A percentile compares a stretch with the other conserved stretches of the same genome.
phyloP scores from a whole-genome alignment of 768 basidiomycete genomes.

The Kwoniella pini region DNA sequence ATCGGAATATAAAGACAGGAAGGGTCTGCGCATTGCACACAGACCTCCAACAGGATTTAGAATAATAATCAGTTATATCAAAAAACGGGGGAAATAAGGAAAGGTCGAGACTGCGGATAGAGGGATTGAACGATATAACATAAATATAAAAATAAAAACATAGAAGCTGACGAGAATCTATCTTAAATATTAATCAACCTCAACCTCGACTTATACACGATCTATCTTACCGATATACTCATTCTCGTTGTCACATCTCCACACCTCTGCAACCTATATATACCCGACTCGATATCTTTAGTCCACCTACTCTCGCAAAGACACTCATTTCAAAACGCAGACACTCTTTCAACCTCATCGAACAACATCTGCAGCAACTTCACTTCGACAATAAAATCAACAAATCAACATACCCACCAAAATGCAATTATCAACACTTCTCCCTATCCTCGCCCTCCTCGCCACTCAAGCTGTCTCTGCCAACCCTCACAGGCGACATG shows the following conservation, averaged over 20 bases:
- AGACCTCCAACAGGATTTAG: too few species aligned
- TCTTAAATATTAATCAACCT: background rate
- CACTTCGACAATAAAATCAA: background rate
- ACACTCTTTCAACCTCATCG: slow-evolving; percentile 14
- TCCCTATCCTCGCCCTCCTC: slow-evolving; percentile 31
- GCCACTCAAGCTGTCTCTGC: slow-evolving; percentile 16
- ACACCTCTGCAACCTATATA: background rate
- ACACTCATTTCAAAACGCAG: slow-evolving; percentile 13
- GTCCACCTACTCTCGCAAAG: slow-evolving; percentile 3
- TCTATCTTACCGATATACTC: background rate
- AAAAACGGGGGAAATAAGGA: too few species aligned
- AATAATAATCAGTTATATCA: too few species aligned
- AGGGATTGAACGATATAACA: background rate
- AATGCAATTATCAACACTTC: slow-evolving; percentile 36
- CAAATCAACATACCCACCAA: slow-evolving; percentile 8
- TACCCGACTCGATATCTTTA: background rate
- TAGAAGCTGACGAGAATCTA: slow-evolving; percentile 2
- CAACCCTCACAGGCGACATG: slow-evolving; percentile 21
- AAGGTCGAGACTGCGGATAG: background rate
- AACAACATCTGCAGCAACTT: background rate
- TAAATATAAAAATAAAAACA: background rate
- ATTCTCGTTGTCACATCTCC: background rate
- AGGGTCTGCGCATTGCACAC: too few species aligned
- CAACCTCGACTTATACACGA: background rate
- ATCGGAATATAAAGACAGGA: too few species aligned